Evolutionary conservation across 2,329 filamentous ascomycete genomes (phyloP), one percentile per base, ranked within the genome.

Genomic region (Passalora sequoiae): DNA sequence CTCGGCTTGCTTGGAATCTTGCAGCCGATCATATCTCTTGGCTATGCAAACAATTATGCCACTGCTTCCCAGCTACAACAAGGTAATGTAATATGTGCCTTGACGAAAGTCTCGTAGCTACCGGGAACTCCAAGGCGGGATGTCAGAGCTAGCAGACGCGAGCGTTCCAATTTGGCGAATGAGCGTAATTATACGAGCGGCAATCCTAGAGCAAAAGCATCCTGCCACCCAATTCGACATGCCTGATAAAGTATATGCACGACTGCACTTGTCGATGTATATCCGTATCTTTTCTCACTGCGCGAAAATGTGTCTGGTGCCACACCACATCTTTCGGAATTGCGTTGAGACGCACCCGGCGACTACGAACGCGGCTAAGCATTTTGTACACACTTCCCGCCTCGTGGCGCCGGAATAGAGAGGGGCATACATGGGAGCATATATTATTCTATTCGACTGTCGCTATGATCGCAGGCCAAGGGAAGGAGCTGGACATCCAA

Each of bases 361-460:
- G n/a, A n/a, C n/a, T n/a, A n/a, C n/a, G n/a, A 21, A 20, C 3
- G 30, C 31, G 29, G 30, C 40, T 36, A 42, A 29, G 40, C 40
- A 42, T 28, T 42, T 22, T 31, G 30, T 13, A 31, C n/a, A n/a
- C n/a, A n/a, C n/a, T n/a, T n/a, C n/a, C n/a, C n/a, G 40, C 30
- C 24, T 27, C 19, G 30, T 30, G 28, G 40, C 32, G 25, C 40
- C 40, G 22, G 22, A n/a, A 13, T 8, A 22, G 3, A 31, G 29
- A 33, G 30, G 40, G n/a, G 28, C 19, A 42, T 35, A 30, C 40
- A 36, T 36, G 40, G 40, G 27, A 22, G 21, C 19, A 22, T 42
- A 42, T 42, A 42, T 42, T 36, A 42, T 21, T 19, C 15, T 35
- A 21, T 22, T 32, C 28, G 27, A 15, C 29, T 28, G n/a, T 19